These are phyloP conservation scores for Kodamaea fukazawae DNA, from an alignment of 805 yeast genomes.

Conservation along the genomic window DNA sequence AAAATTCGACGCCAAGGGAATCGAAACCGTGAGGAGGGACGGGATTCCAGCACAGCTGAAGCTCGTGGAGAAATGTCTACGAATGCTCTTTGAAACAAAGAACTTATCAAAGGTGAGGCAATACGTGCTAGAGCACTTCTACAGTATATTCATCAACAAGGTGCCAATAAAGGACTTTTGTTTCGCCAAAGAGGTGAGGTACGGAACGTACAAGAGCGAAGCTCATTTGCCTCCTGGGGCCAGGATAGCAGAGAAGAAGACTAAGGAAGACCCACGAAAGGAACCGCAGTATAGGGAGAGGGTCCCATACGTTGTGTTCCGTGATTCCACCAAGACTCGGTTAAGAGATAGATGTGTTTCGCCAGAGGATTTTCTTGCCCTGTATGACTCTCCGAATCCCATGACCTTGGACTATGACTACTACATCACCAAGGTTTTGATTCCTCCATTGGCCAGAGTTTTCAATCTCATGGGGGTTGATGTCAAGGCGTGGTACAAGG, in stretches of 20 bases:
- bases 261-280: conserved; percentile 62
- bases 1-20: conserved; percentile 91
- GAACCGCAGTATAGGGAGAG: conserved; percentile 89
- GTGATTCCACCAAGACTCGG: conserved; percentile 51
- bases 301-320: conserved; percentile 79
- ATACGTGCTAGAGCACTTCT: conserved; percentile 65
- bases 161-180: conserved; percentile 80
- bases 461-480: conserved; percentile 83
- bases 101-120: conserved; percentile 69
- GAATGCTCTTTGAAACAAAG: conserved; percentile 66
- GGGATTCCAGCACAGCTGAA: conserved; percentile 91
- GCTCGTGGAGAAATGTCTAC: conserved; percentile 67
- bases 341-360: conserved; percentile 76
- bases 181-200: conserved; percentile 84
- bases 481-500: conserved; percentile 70
- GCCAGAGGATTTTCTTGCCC: conserved; percentile 66
- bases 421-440: conserved; percentile 75
- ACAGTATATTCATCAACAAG: conserved; percentile 58
- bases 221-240: conserved; percentile 90
- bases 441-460: conserved; percentile 87
- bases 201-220: conserved; percentile 78
- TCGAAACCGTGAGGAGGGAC: conserved; percentile 91
- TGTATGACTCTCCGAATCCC: conserved; percentile 27
- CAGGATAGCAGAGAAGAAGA: conserved; percentile 60
- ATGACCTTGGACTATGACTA: conserved; percentile 73